These are phyloP conservation scores for Xylaria sp. DNA, from an alignment of 2,329 filamentous ascomycete genomes.

Conservation along the genomic window DNA sequence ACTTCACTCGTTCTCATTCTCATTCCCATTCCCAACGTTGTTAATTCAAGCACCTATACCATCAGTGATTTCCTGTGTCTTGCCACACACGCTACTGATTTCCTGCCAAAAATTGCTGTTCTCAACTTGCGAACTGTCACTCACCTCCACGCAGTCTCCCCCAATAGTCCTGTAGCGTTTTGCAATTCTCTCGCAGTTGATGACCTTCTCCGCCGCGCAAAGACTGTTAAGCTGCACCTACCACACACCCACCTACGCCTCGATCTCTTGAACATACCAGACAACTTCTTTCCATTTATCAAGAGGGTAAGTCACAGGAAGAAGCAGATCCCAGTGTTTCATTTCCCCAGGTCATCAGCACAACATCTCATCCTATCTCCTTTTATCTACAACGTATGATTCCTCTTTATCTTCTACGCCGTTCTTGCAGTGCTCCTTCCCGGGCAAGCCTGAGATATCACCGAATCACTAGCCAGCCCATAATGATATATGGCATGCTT, in stretches of 20 bases:
- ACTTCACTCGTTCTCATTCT: not conserved
- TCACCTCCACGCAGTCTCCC: not conserved
- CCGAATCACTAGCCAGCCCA: not conserved
- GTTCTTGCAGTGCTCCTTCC: not conserved
- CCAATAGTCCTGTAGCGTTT: not conserved
- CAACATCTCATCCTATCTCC: not conserved
- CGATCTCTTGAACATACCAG: not conserved
- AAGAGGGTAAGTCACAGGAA: not conserved
- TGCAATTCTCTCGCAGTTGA: not conserved
- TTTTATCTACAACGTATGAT: not conserved
- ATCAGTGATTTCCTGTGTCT: too few species aligned
- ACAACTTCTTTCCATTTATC: not conserved
- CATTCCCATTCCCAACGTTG: not conserved
- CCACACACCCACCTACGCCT: not conserved
- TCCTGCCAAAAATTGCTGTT: not conserved
- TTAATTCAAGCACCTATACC: not conserved
- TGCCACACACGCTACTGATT: not conserved
- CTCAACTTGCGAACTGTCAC: not conserved
- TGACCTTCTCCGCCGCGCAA: not conserved
- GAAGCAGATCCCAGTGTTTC: not conserved
- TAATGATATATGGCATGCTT: not conserved
- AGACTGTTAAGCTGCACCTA: not conserved
- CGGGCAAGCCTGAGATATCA: not conserved
- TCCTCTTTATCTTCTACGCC: not conserved
- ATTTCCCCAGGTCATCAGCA: not conserved